phyloP scores from a whole-genome alignment of 139 green algal genomes.

The Coccomyxa sp. region DNA sequence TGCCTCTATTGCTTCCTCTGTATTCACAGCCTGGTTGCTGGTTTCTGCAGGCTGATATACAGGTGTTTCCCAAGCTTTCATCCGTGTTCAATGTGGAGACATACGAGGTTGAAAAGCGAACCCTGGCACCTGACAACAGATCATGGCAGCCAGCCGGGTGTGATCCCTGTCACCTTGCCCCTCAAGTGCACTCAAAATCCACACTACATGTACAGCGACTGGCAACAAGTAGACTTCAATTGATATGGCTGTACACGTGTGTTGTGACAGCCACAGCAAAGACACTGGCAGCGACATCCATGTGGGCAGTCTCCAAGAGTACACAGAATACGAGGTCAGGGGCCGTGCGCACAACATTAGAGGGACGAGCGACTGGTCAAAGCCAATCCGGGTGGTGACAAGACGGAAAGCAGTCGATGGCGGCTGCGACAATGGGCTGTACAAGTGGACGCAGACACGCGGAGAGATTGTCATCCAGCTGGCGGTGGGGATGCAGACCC shows the following conservation, averaged over 20 bases:
- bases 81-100: conserved; percentile 2
- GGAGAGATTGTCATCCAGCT: not conserved
- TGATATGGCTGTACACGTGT: not conserved
- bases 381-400: not conserved
- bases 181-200: not conserved
- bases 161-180: too few species aligned
- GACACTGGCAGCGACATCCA: not conserved
- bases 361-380: not conserved
- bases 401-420: not conserved
- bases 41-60: not conserved
- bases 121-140: not conserved
- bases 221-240: not conserved
- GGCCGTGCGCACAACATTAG: not conserved
- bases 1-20: too few species aligned
- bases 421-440: not conserved
- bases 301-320: not conserved
- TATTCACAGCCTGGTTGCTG: not conserved
- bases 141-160: not conserved
- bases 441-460: not conserved
- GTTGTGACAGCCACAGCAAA: not conserved
- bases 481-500: not conserved
- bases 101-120: not conserved
- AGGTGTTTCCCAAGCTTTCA: not conserved
- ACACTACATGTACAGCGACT: not conserved
- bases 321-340: not conserved